A percentile compares a stretch with the other conserved stretches of the same genome.
Evolutionary conservation across 352 stramenopile species (phyloP).

Genomic region (Globisporangium nunn): DNA sequence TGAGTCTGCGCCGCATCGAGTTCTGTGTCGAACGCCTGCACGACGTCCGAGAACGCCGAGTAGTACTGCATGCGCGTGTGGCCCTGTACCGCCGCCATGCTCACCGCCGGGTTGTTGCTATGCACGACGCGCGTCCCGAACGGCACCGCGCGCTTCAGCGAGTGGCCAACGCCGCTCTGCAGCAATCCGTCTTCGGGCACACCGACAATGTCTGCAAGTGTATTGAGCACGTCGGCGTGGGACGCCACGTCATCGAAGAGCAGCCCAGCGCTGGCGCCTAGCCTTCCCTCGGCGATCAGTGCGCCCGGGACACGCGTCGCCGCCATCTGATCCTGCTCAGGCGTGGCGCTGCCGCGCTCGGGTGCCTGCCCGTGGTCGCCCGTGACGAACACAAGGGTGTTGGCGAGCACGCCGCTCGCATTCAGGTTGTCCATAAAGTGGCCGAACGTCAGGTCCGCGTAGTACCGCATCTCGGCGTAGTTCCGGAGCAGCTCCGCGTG

Average conservation of each 20-base stretch:
- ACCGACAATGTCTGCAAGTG: constrained; percentile 58
- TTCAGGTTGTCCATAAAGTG: constrained; percentile 49
- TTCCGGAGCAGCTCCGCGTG: constrained; percentile 38
- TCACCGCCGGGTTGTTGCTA: constrained; percentile 49
- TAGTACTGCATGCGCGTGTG: constrained; percentile 52
- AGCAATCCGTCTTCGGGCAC: constrained; percentile 33
- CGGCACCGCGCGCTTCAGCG: constrained; percentile 38
- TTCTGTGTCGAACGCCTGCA: constrained; percentile 42
- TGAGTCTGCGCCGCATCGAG: constrained; percentile 30
- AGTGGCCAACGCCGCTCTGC: constrained; percentile 48
- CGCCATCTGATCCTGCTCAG: constrained; percentile 41
- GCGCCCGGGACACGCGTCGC: constrained; percentile 37
- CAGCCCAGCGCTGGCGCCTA: constrained; percentile 23
- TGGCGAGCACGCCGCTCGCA: constrained; percentile 41
- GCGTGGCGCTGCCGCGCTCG: constrained; percentile 33
- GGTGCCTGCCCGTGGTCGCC: constrained; percentile 63
- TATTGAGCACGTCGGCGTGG: constrained; percentile 63
- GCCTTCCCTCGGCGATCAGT: constrained; percentile 48
- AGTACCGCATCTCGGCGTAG: constrained; percentile 66
- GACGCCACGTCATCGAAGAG: constrained; percentile 35
- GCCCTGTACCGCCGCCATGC: constrained; percentile 44
- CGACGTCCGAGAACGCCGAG: constrained; percentile 33
- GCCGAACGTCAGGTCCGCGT: constrained; percentile 49
- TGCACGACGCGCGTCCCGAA: constrained; percentile 28
- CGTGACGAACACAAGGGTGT: constrained; percentile 57